Evolutionary conservation across 129 eudicot species (phyloP).

Genomic region (Artemisia annua): DNA sequence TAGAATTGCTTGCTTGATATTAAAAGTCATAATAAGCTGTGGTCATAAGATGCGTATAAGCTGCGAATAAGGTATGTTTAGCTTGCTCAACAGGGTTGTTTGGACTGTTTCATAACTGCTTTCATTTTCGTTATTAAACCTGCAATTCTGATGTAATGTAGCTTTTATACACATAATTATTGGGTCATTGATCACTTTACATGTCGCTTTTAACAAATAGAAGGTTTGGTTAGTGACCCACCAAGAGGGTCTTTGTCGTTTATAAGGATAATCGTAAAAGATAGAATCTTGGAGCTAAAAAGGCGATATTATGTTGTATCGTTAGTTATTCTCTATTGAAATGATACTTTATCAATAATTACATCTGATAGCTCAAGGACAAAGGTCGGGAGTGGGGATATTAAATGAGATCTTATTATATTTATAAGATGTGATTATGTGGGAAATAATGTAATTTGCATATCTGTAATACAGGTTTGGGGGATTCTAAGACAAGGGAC

Average conservation of each 20-base stretch:
- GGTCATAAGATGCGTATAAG: too few relatives aligned
- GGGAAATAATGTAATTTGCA: slow-evolving; percentile 39
- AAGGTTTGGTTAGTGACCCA: slow-evolving; percentile 9
- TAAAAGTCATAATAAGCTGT: too few relatives aligned
- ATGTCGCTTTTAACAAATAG: slow-evolving; percentile 1
- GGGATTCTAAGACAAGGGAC: too few relatives aligned
- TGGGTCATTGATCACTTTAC: slow-evolving; percentile 3
- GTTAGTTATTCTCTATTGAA: background rate
- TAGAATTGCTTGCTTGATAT: too few relatives aligned
- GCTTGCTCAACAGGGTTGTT: too few relatives aligned
- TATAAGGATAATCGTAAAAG: slow-evolving; percentile 18
- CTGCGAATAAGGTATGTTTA: too few relatives aligned
- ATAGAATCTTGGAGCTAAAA: slow-evolving; percentile 22
- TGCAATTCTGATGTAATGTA: background rate
- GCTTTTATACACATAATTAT: slow-evolving; percentile 9
- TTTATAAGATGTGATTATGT: slow-evolving; percentile 37
- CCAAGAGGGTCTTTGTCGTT: background rate
- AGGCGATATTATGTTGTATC: slow-evolving; percentile 23
- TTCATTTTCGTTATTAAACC: too few relatives aligned
- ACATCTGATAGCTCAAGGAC: background rate
- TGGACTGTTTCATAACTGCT: too few relatives aligned
- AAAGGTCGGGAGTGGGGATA: background rate
- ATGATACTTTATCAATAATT: slow-evolving; percentile 21
- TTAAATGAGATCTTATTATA: slow-evolving; percentile 26
- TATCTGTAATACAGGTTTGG: too few relatives aligned